Evolutionary conservation across 2,329 filamentous ascomycete genomes (phyloP), one percentile per base, ranked within the genome.

Genomic region (Knoxdaviesia capensis): DNA sequence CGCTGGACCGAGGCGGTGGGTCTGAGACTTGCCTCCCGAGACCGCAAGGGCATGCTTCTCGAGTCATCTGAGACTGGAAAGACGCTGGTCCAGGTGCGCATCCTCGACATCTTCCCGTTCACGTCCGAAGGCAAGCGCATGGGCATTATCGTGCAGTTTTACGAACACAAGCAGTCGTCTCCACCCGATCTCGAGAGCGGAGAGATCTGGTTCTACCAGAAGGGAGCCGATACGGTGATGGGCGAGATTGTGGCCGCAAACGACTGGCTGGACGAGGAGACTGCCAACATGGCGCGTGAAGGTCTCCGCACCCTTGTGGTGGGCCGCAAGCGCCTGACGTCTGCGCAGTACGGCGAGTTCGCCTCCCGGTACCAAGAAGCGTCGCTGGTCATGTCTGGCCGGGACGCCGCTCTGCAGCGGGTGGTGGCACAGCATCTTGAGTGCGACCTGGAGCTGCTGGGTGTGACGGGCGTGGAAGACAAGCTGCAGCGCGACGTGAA

Each of bases 201-300:
- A 9, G 88, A 96, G 54, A 88, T 96, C 31, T 94, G 88, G 82
- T 98, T 98, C 61, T 96, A 88, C 54, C 87, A 98, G 53, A 98
- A 98, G 59, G 90, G 90, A 46, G 92, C 90, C 3, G 92, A 98
- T 56, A 96, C 90, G 0, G 88, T 98, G 48, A 98, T 98, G 92
- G 74, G 79, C n/a, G 71, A 79, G 3, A 96, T 98, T 49, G 90
- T 98, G 34, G 84, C 81, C 6, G 76, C 87, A 11, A 98, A 96
- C 54, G 90, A 98, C 62, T 98, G 90, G 92, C 74, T 98, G 0
- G 90, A 98, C 50, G 90, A 98, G 58, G 90, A 98, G 58, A 96
- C 90, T 0, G 84, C 85, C n/a, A 98, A 98, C 56, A 98, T 98
- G 92, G 92, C 92, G 5, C 77, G 90, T 39, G 92, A 98, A 65